Conservation (phyloP, 2,329 filamentous ascomycete species). For the Exophiala lecanii-corni region DNA sequence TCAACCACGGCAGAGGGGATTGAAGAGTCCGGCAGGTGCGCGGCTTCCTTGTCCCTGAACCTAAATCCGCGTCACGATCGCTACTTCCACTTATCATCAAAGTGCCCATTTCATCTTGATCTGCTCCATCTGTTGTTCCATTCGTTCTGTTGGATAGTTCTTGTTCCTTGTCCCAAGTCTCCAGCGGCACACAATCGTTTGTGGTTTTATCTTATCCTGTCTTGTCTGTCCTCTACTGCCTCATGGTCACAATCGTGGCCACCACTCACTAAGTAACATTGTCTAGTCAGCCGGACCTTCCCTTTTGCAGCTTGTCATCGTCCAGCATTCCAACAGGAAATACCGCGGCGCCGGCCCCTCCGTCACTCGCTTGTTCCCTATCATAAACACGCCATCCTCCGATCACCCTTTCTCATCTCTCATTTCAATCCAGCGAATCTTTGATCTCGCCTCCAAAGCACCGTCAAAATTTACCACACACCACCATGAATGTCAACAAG, state of each 20-base stretch:
- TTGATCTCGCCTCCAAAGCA: not conserved
- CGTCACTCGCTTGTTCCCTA: conserved; percentile 6
- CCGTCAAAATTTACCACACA: conserved; percentile 1
- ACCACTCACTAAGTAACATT: not conserved
- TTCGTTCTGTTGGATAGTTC: conserved; percentile 4
- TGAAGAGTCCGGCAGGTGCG: too few species aligned
- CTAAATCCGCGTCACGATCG: too few species aligned
- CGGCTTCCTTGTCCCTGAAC: too few species aligned
- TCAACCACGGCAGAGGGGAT: too few species aligned
- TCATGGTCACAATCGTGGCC: not conserved
- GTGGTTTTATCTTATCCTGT: conserved; percentile 11
- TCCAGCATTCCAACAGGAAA: conserved; percentile 19
- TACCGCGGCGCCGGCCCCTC: conserved; percentile 14
- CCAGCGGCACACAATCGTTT: conserved; percentile 21
- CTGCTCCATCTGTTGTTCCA: too few species aligned
- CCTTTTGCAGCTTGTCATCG: conserved; percentile 7
- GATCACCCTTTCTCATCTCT: not conserved
- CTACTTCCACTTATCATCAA: too few species aligned
- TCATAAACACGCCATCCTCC: not conserved
- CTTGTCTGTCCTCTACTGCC: conserved; percentile 11
- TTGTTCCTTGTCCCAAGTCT: conserved; percentile 8
- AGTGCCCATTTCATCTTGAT: too few species aligned
- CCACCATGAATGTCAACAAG: conserved; percentile 65
- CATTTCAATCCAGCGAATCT: not conserved
- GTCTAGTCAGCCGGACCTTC: conserved; percentile 2